phyloP scores from a whole-genome alignment of 2,329 filamentous ascomycete species.

The Calonectria pseudoreteaudii region DNA sequence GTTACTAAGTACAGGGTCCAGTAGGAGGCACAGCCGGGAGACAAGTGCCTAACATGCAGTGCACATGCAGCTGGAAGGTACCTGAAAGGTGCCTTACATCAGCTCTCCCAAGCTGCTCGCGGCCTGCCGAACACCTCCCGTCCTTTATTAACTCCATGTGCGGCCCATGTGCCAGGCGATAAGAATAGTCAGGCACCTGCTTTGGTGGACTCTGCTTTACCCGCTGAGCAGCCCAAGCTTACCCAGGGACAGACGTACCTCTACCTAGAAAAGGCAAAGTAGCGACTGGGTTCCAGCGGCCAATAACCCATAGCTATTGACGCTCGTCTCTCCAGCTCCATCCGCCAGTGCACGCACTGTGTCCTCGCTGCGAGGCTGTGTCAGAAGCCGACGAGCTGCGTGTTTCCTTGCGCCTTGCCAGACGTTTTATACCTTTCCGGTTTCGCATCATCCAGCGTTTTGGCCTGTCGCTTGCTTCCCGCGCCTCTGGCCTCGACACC shows the following conservation, averaged over 20 bases:
- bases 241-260: neutral
- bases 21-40: slow-evolving; percentile 6
- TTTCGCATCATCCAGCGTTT: neutral
- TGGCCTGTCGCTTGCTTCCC: neutral
- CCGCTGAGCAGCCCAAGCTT: slow-evolving; percentile 12
- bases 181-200: slow-evolving; percentile 18
- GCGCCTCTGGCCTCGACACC: neutral
- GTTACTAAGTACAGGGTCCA: slow-evolving; percentile 14
- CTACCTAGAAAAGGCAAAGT: slow-evolving; percentile 4
- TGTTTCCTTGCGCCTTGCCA: neutral
- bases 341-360: neutral
- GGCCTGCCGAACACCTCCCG: neutral
- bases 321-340: neutral
- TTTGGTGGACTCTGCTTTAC: slow-evolving; percentile 12
- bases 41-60: slow-evolving; percentile 13
- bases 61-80: neutral
- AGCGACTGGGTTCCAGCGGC: slow-evolving; percentile 16
- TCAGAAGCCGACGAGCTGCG: neutral
- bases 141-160: slow-evolving; percentile 1
- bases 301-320: slow-evolving; percentile 4
- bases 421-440: neutral
- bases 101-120: neutral
- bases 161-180: neutral
- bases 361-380: slow-evolving; percentile 11
- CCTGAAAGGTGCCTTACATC: slow-evolving; percentile 14